Evolutionary conservation across 441 rosid species (phyloP).

Genomic region (Brassica hybrid): DNA sequence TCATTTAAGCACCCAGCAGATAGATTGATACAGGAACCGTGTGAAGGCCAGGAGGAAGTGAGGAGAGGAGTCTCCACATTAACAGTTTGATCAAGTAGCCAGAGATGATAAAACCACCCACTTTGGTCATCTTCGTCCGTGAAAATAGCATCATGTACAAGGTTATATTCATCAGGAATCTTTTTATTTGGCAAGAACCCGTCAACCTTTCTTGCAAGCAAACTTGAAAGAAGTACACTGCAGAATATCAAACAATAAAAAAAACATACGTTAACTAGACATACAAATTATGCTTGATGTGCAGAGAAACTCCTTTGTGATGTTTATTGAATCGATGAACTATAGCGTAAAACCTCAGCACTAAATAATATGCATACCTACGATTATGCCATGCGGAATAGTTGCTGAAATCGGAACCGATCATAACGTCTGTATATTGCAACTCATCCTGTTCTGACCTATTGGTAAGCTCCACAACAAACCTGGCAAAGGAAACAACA

Average conservation of each 20-base stretch:
- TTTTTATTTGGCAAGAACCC: conserved; percentile 60
- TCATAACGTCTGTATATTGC: conserved; percentile 67
- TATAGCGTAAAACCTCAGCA: not conserved
- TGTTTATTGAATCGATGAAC: conserved; percentile 19
- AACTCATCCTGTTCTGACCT: conserved; percentile 81
- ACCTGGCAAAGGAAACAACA: conserved; percentile 48
- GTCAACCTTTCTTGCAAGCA: conserved; percentile 56
- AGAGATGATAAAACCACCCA: conserved; percentile 97
- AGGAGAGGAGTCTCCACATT: conserved; percentile 66
- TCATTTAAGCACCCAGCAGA: too few species aligned
- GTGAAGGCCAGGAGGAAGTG: conserved; percentile 84
- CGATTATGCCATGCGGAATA: conserved; percentile 99
- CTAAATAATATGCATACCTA: conserved; percentile 32
- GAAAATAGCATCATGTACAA: conserved; percentile 78
- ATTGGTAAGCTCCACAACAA: conserved; percentile 69
- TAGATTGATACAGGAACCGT: conserved; percentile 54
- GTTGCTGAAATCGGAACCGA: conserved; percentile 73
- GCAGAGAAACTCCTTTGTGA: not conserved
- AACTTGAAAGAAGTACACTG: conserved; percentile 80
- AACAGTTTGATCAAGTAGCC: conserved; percentile 93
- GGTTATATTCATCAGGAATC: conserved; percentile 70
- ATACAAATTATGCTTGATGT: conserved; percentile 18
- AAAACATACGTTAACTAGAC: conserved; percentile 9
- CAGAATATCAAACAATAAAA: conserved; percentile 37
- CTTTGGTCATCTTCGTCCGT: conserved; percentile 94